Percentiles rank a stretch among this genome's conserved stretches.
These are phyloP conservation scores for Kwoniella pini DNA, from an alignment of 768 basidiomycete species.

Conservation along the genomic window DNA sequence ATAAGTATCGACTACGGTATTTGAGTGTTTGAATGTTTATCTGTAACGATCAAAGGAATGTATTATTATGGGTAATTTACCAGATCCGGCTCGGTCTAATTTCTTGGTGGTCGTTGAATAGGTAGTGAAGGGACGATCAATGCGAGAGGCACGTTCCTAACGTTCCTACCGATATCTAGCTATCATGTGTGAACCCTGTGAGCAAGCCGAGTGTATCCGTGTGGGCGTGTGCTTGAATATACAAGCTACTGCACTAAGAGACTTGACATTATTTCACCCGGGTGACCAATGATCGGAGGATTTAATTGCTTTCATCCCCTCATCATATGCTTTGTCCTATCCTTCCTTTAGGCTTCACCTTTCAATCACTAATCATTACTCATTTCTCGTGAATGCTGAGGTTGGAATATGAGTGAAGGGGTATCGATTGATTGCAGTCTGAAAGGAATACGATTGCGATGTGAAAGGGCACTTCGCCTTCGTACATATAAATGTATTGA, in stretches of 20 bases:
- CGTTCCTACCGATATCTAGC: background rate
- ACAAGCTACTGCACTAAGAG: too few relatives aligned
- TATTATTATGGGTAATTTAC: background rate
- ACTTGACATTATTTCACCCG: too few relatives aligned
- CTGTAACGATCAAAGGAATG: background rate
- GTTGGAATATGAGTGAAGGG: too few relatives aligned
- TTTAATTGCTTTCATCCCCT: background rate
- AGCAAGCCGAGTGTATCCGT: too few relatives aligned
- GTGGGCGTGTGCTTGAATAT: too few relatives aligned
- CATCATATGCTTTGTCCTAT: background rate
- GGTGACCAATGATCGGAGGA: background rate
- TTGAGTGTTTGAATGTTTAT: too few relatives aligned
- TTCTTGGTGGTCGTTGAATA: too few relatives aligned
- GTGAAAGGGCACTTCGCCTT: background rate
- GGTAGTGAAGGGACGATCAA: background rate
- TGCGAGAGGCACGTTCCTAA: background rate
- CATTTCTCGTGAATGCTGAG: too few relatives aligned
- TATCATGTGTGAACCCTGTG: background rate
- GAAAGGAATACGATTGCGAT: slow-evolving; percentile 4
- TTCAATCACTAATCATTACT: slow-evolving; percentile 11
- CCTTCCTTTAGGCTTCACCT: slow-evolving; percentile 2
- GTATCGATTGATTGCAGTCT: slow-evolving; percentile 1
- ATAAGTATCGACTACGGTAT: too few relatives aligned
- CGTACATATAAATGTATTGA: too few relatives aligned
- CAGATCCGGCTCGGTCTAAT: background rate